Percentiles rank a stretch among this genome's conserved stretches.
phyloP scores from a whole-genome alignment of 2,329 filamentous ascomycete species.

The Colletotrichum somersetense region DNA sequence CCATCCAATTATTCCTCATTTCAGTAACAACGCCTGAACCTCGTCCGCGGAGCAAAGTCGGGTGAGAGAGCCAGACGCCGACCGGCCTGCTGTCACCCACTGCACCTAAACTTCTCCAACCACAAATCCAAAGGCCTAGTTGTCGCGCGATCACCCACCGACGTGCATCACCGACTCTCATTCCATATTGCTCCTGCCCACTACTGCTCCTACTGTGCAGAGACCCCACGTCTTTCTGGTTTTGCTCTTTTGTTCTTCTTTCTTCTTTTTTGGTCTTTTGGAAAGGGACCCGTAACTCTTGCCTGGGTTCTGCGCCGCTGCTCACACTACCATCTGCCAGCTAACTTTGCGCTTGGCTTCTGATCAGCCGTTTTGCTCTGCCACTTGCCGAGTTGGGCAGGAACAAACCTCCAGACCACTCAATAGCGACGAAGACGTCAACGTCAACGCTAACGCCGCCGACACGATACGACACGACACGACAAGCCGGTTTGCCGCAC shows the following conservation, averaged over 20 bases:
- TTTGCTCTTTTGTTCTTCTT: not conserved
- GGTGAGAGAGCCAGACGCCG: slow-evolving; percentile 1
- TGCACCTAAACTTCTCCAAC: slow-evolving; percentile 18
- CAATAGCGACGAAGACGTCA: slow-evolving; percentile 12
- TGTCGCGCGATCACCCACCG: slow-evolving; percentile 7
- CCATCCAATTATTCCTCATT: slow-evolving; percentile 30
- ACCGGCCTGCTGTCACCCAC: slow-evolving; percentile 30
- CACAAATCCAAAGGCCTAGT: slow-evolving; percentile 14
- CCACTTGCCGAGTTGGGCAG: slow-evolving; percentile 25
- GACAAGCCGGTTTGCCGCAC: slow-evolving; percentile 3
- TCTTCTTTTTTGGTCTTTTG: not conserved
- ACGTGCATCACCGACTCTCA: not conserved
- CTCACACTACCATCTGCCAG: not conserved
- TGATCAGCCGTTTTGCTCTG: slow-evolving; percentile 12
- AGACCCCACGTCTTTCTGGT: slow-evolving; percentile 7
- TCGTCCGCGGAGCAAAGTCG: slow-evolving; percentile 5
- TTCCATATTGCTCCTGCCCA: not conserved
- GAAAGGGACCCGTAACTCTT: not conserved
- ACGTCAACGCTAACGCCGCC: not conserved
- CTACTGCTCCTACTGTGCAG: not conserved
- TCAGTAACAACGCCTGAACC: slow-evolving; percentile 20
- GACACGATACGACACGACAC: not conserved
- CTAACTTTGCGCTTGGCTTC: slow-evolving; percentile 7
- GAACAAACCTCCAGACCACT: slow-evolving; percentile 18
- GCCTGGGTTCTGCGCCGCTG: not conserved